Evolutionary conservation across 352 stramenopile species (phyloP), one percentile per base, ranked within the genome.

Genomic region (Elongisporangium undulatum): DNA sequence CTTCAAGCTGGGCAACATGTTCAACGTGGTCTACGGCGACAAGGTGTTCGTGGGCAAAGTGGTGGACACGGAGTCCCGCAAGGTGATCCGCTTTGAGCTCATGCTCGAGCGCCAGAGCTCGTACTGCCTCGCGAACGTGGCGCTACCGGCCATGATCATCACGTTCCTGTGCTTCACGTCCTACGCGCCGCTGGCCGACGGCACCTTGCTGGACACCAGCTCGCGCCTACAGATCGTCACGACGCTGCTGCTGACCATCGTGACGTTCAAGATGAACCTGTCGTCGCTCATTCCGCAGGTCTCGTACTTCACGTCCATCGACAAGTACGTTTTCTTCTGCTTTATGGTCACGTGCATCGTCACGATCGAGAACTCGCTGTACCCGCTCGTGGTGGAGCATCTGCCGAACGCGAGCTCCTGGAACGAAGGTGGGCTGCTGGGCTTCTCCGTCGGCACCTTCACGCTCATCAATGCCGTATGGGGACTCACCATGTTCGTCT

Each of bases 181-280:
- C 64, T 88, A 72, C 22, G 71, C 71, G 0, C 66, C 75, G 2
- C 21, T 76, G 7, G 66, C 66, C 0, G 71, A 74, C 24, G 65
- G 65, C 16, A 54, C 49, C 0, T 56, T 75, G 9, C 82, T 84
- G 64, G 71, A 86, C 48, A 79, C 71, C 50, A 67, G 74, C 19
- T 73, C 77, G 5, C 80, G 80, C 6, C 64, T 86, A 17, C 71
- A 85, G 55, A 77, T 87, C 53, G 77, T 86, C 17, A 50, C 81
- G 29, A 82, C 80, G 16, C 54, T 90, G 62, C 49, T 90, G 51
- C 61, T 90, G 53, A 87, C 81, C 29, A 74, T 72, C 15, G 74
- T 89, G 59, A 85, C 72, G 38, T 89, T 87, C 67, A 87, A 87
- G 59, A 79, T 69, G 60, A 62, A 81, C n/a, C 75, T 88, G 1